Evolutionary conservation across 257 asterid species (phyloP), one percentile per base, ranked within the genome.

Genomic region (Henckelia pumila): DNA sequence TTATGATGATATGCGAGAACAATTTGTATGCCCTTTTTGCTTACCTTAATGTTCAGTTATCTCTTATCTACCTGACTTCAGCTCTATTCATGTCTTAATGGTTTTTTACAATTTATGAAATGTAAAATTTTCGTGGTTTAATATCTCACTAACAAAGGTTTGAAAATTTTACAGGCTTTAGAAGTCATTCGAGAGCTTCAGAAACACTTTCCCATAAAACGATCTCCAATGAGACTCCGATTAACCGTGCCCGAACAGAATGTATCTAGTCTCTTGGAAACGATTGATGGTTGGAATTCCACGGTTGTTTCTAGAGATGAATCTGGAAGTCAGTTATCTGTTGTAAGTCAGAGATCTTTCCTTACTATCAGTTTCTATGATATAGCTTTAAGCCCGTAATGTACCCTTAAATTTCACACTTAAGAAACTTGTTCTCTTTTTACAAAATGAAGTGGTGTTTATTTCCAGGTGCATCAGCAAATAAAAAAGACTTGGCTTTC

Each of bases 141-240:
- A 28, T 10, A 58, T 57, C 6, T 56, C 13, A 63, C 52, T 75
- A 52, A 72, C 63, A 50, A 56, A 24, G 24, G 16, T 72, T 52
- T 23, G 60, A 67, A 64, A 66, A 32, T 32, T 56, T 70, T 47
- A 25, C 87, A 93, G 99, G 97, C 97, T 59, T 59, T 93, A 75
- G 99, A 90, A 64, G 99, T 90, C 67, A 93, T 93, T 11, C 92
- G 89, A 16, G 95, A 90, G 82, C 96, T 93, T 80, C 96, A 88
- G 73, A 93, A 90, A 81, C 95, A 85, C 57, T 93, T 70, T 63
- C 99, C 99, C 24, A 79, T 93, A 66, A 90, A 88, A 70, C 84
- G 99, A 66, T 84, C 96, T 61, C 96, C 99, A 8, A 93, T 90
- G 97, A 88, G 91, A 80, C 77, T 90, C 70, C 84, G 95, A 56